Percentiles rank a stretch among this genome's conserved stretches.
Evolutionary conservation across 148 eudicot species (phyloP).

Genomic region (Rhododendron molle): DNA sequence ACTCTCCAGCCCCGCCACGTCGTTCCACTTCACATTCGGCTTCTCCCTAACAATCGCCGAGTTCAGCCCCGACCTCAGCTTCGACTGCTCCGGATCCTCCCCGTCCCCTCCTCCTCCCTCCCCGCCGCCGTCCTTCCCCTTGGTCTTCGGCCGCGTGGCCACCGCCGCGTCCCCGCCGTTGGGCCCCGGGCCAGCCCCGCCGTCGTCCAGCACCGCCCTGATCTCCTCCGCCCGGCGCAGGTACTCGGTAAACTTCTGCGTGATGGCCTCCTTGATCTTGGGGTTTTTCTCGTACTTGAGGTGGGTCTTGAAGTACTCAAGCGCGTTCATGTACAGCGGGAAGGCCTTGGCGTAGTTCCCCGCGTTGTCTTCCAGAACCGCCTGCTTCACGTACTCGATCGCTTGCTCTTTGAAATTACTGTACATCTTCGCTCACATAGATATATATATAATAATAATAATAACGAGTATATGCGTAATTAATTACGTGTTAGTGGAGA

Average conservation of each 20-base stretch:
- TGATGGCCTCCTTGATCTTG: slow-evolving; percentile 83
- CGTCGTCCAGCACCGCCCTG: slow-evolving; percentile 77
- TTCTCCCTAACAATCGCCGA: slow-evolving; percentile 90
- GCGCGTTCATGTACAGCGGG: slow-evolving; percentile 87
- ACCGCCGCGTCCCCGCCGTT: slow-evolving; percentile 85
- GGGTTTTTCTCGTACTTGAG: slow-evolving; percentile 94
- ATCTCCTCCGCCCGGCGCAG: slow-evolving; percentile 95
- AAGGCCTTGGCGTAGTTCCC: slow-evolving; percentile 91
- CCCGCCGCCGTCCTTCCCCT: slow-evolving; percentile 53
- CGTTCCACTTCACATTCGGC: slow-evolving; percentile 93
- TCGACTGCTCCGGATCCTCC: slow-evolving; percentile 73
- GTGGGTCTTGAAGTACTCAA: slow-evolving; percentile 90
- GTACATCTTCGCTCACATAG: slow-evolving; percentile 44
- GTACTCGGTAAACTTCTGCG: slow-evolving; percentile 87
- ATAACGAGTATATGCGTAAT: too few species aligned
- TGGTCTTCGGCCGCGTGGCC: slow-evolving; percentile 64
- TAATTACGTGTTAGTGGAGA: neutral
- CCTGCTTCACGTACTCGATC: slow-evolving; percentile 88
- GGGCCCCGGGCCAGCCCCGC: slow-evolving; percentile 62
- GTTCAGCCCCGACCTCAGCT: slow-evolving; percentile 71
- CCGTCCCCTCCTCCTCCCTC: slow-evolving; percentile 60
- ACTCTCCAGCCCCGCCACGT: slow-evolving; percentile 92
- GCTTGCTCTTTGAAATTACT: slow-evolving; percentile 98
- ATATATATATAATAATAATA: neutral
- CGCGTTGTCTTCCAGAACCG: slow-evolving; percentile 83